Conservation (phyloP, 2,329 filamentous ascomycete genomes). For the Stylonectria norvegica region DNA sequence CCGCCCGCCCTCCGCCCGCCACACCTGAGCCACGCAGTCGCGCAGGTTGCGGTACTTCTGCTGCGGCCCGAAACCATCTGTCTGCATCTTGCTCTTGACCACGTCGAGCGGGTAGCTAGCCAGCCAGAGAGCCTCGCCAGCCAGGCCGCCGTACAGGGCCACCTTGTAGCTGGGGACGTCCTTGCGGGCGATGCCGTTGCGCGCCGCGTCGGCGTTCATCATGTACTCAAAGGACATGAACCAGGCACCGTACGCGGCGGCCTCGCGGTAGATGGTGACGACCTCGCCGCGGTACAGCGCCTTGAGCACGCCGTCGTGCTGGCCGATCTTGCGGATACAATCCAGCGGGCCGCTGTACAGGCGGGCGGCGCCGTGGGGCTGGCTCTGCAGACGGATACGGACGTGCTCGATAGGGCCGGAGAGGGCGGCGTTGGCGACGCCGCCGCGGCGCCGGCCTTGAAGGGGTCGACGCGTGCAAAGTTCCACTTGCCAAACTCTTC, state of each 20-base stretch:
- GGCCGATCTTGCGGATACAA: conserved; percentile 80
- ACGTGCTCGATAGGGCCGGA: conserved; percentile 95
- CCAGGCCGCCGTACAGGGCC: conserved; percentile 86
- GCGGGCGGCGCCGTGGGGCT: conserved; percentile 77
- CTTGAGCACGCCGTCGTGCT: conserved; percentile 58
- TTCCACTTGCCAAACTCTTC: conserved; percentile 58
- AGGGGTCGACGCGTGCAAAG: conserved; percentile 47
- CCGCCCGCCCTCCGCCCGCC: conserved; percentile 66
- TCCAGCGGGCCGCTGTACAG: conserved; percentile 84
- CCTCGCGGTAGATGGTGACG: conserved; percentile 85
- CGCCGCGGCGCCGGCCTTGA: conserved; percentile 75
- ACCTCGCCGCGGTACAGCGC: conserved; percentile 85
- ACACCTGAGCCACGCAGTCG: conserved; percentile 85
- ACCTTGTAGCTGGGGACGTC: conserved; percentile 82
- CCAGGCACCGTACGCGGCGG: conserved; percentile 93
- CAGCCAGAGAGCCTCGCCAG: conserved; percentile 92
- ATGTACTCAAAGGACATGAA: conserved; percentile 93
- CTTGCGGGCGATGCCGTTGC: conserved; percentile 71
- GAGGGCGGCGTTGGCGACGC: conserved; percentile 82
- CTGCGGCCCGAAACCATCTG: conserved; percentile 75
- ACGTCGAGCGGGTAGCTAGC: conserved; percentile 94
- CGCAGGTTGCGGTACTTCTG: conserved; percentile 78
- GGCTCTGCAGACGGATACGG: conserved; percentile 91
- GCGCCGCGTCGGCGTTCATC: conserved; percentile 83
- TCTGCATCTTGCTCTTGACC: conserved; percentile 99